phyloP scores from a whole-genome alignment of 768 basidiomycete species.

The Mycena floridula region DNA sequence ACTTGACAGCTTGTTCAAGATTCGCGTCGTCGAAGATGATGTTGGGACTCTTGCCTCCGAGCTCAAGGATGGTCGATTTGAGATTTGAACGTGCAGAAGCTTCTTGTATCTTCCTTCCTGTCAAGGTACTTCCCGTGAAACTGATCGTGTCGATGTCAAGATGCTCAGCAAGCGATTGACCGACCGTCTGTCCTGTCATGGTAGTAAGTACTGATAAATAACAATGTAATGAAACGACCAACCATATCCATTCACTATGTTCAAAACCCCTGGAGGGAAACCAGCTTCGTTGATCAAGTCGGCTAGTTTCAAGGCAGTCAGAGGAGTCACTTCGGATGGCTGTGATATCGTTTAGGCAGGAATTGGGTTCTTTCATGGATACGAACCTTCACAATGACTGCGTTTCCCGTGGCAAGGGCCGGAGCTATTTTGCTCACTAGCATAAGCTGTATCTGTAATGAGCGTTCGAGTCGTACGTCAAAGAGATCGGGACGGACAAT shows the following conservation, averaged over 20 bases:
- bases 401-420: slow-evolving; percentile 58
- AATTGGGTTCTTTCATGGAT: neutral
- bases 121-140: slow-evolving; percentile 69
- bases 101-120: slow-evolving; percentile 56
- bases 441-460: slow-evolving; percentile 29
- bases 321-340: slow-evolving; percentile 61
- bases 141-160: slow-evolving; percentile 55
- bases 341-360: slow-evolving; percentile 13
- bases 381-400: slow-evolving; percentile 40
- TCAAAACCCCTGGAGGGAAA: slow-evolving; percentile 55
- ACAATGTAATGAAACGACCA: neutral
- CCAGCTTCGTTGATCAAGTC: slow-evolving; percentile 50
- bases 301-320: slow-evolving; percentile 42
- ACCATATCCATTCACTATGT: slow-evolving; percentile 8
- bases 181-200: slow-evolving; percentile 40
- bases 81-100: slow-evolving; percentile 47
- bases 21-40: slow-evolving; percentile 61
- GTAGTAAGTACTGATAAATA: neutral
- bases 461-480: slow-evolving; percentile 26
- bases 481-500: slow-evolving; percentile 18
- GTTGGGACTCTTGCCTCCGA: slow-evolving; percentile 65
- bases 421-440: slow-evolving; percentile 57
- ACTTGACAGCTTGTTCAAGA: slow-evolving; percentile 50
- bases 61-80: slow-evolving; percentile 66
- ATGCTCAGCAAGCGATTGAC: slow-evolving; percentile 51